Conservation (phyloP, 2,329 filamentous ascomycete species). For the Penicillium sp. region DNA sequence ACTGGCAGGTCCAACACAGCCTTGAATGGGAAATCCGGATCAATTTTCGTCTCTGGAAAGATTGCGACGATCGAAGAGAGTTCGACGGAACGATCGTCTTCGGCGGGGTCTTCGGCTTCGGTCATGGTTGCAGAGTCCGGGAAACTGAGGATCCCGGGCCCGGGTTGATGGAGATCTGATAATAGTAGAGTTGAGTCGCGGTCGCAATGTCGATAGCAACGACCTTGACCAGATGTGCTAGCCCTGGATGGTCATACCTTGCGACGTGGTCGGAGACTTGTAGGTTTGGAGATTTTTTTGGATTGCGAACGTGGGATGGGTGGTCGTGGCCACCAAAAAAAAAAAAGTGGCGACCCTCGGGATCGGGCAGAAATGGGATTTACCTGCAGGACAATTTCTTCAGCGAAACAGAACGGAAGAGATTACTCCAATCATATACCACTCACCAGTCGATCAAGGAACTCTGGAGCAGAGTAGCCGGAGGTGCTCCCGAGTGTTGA, state of each 20-base stretch:
- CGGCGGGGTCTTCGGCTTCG: constrained; percentile 32
- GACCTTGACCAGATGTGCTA: constrained; percentile 3
- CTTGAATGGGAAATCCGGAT: constrained; percentile 47
- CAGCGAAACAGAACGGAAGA: background rate
- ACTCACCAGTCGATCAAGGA: constrained; percentile 12
- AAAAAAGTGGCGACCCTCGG: constrained; percentile 3
- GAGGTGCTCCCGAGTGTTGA: constrained; percentile 12
- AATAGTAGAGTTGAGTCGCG: constrained; percentile 5
- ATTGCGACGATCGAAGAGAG: constrained; percentile 61
- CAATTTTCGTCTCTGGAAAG: constrained; percentile 59
- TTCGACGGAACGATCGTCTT: constrained; percentile 62
- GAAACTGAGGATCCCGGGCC: background rate
- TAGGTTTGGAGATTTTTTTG: background rate
- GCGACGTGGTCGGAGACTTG: constrained; percentile 4
- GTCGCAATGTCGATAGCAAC: constrained; percentile 2
- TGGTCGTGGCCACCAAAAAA: background rate
- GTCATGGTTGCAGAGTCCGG: constrained; percentile 31
- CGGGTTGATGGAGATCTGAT: constrained; percentile 3
- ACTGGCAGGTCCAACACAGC: constrained; percentile 59
- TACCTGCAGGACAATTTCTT: background rate
- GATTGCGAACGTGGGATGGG: background rate
- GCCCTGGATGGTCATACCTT: constrained; percentile 11
- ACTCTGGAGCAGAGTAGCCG: constrained; percentile 13
- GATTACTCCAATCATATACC: background rate
- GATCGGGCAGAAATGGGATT: constrained; percentile 4